Conservation (phyloP, 2,329 filamentous ascomycete species). For the Coniochaeta pulveracea region DNA sequence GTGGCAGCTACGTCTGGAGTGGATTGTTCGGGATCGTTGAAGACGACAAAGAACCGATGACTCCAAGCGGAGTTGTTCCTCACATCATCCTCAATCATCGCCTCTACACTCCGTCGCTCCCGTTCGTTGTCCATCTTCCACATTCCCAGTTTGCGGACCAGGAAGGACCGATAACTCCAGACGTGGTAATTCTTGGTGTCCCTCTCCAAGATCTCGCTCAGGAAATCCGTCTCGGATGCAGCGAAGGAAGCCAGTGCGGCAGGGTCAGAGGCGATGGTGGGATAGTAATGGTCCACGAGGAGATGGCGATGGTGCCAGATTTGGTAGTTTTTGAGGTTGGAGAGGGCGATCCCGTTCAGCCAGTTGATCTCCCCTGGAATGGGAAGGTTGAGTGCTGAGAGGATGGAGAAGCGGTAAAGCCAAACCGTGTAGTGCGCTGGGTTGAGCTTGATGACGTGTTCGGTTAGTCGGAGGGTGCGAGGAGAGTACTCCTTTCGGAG, state of each 20-base stretch:
- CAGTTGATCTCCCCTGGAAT: conserved; percentile 67
- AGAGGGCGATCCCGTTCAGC: conserved; percentile 74
- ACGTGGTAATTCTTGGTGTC: conserved; percentile 98
- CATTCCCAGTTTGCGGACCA: conserved; percentile 54
- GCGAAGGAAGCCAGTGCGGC: conserved; percentile 46
- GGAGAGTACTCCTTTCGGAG: conserved; percentile 72
- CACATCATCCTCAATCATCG: conserved; percentile 67
- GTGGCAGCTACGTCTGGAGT: conserved; percentile 37
- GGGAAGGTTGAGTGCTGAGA: conserved; percentile 55
- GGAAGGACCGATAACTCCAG: conserved; percentile 82
- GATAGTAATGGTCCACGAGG: conserved; percentile 47
- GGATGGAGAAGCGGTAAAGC: conserved; percentile 80
- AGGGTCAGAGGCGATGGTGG: conserved; percentile 47
- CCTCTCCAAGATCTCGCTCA: conserved; percentile 66
- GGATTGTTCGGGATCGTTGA: conserved; percentile 45
- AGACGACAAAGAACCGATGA: conserved; percentile 89
- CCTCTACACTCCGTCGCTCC: conserved; percentile 62
- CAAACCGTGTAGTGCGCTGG: conserved; percentile 97
- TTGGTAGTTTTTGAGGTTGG: conserved; percentile 95
- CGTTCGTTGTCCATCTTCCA: conserved; percentile 57
- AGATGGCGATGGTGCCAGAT: conserved; percentile 76
- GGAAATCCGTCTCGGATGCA: conserved; percentile 60
- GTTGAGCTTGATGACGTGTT: conserved; percentile 85
- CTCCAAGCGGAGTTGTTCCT: conserved; percentile 98
- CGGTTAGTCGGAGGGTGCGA: conserved; percentile 69